A percentile compares a stretch with the other conserved stretches of the same genome.
phyloP scores from a whole-genome alignment of 2,329 filamentous ascomycete genomes.

The Xylaria sp. region DNA sequence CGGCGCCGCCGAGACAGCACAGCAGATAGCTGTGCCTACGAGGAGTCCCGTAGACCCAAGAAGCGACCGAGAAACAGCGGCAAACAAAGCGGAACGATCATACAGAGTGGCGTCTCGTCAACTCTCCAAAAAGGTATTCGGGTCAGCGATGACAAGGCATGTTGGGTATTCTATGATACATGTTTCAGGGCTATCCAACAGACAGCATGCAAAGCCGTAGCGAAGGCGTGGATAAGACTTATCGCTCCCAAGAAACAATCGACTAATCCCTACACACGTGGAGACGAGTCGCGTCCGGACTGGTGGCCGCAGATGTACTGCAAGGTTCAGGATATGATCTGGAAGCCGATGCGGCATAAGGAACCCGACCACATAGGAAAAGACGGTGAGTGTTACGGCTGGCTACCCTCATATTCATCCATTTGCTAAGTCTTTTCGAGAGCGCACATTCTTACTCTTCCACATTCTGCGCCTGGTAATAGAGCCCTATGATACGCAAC shows the following conservation, averaged over 20 bases:
- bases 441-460: constrained; percentile 67
- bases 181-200: constrained; percentile 76
- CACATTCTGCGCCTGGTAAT: constrained; percentile 70
- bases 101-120: constrained; percentile 52
- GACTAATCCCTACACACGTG: constrained; percentile 76
- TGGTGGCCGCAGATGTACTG: constrained; percentile 73
- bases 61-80: constrained; percentile 49
- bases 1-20: constrained; percentile 9
- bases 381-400: constrained; percentile 60
- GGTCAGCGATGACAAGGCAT: constrained; percentile 64
- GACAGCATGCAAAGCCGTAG: constrained; percentile 75
- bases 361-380: constrained; percentile 80
- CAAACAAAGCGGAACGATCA: constrained; percentile 42
- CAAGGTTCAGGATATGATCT: constrained; percentile 55
- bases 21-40: constrained; percentile 45
- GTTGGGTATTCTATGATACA: constrained; percentile 70
- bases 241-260: constrained; percentile 83
- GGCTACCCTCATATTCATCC: background rate
- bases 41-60: constrained; percentile 49
- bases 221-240: constrained; percentile 80
- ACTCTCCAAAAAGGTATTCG: constrained; percentile 52
- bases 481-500: constrained; percentile 61
- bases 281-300: constrained; percentile 69
- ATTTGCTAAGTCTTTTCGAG: constrained; percentile 51
- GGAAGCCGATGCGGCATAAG: constrained; percentile 71